phyloP scores from a whole-genome alignment of 2,329 filamentous ascomycete genomes.

The Neophaeococcomyces mojaviensis region DNA sequence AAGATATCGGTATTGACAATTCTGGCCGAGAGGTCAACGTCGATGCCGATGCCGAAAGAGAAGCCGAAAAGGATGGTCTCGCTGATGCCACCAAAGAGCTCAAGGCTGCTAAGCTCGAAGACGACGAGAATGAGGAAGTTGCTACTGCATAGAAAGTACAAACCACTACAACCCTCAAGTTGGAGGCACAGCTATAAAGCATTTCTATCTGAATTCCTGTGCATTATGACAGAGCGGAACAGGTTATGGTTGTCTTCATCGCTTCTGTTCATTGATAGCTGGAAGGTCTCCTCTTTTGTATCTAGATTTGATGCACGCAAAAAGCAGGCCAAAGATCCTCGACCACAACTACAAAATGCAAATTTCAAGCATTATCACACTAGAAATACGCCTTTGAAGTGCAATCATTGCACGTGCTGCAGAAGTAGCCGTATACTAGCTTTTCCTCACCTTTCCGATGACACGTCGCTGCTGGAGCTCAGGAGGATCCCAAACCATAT shows the following conservation, averaged over 20 bases:
- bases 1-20: constrained; percentile 46
- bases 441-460: constrained; percentile 12
- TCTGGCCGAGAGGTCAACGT: constrained; percentile 22
- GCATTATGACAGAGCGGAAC: too few relatives aligned
- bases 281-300: neutral
- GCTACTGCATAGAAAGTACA: constrained; percentile 5
- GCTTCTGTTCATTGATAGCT: too few relatives aligned
- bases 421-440: neutral
- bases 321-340: constrained; percentile 1
- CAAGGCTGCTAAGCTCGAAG: constrained; percentile 54
- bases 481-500: constrained; percentile 34
- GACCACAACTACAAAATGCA: neutral
- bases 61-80: constrained; percentile 52
- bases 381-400: too few relatives aligned
- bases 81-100: constrained; percentile 54
- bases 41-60: constrained; percentile 46
- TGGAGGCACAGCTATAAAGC: too few relatives aligned
- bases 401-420: too few relatives aligned
- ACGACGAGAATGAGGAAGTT: constrained; percentile 25
- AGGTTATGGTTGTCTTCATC: too few relatives aligned
- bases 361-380: too few relatives aligned
- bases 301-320: neutral
- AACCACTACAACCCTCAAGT: neutral
- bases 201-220: too few relatives aligned
- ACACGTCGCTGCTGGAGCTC: constrained; percentile 24